Evolutionary conservation across 139 green algal species (phyloP).

Genomic region (Gonium pectorale): DNA sequence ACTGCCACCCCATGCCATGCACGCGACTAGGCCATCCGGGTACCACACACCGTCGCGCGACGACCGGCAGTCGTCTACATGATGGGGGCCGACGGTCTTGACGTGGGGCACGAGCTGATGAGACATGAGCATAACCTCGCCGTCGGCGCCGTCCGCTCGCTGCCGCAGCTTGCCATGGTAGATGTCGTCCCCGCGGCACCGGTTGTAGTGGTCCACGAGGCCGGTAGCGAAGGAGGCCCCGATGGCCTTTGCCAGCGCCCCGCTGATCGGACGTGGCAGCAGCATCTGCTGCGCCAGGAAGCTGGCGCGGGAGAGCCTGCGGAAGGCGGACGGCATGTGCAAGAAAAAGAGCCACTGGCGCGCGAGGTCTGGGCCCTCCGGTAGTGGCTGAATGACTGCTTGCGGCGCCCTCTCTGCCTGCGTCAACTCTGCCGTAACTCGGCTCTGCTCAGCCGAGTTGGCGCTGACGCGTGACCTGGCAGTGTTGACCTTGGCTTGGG

Average conservation of each 20-base stretch:
- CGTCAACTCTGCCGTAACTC: neutral
- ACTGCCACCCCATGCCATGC: slow-evolving; percentile 59
- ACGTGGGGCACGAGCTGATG: neutral
- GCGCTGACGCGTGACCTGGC: neutral
- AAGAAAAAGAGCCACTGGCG: slow-evolving; percentile 65
- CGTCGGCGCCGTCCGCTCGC: neutral
- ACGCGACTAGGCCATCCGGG: slow-evolving; percentile 44
- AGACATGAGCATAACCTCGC: slow-evolving; percentile 35
- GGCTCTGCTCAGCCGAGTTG: neutral
- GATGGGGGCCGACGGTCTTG: slow-evolving; percentile 23
- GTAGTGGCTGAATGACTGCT: slow-evolving; percentile 62
- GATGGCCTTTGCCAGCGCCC: neutral
- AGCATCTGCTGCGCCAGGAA: slow-evolving; percentile 69
- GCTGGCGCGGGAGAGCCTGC: slow-evolving; percentile 49
- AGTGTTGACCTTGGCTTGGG: no score
- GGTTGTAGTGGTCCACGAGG: slow-evolving; percentile 48
- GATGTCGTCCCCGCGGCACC: neutral
- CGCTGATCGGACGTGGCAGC: slow-evolving; percentile 31
- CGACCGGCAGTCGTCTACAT: slow-evolving; percentile 45
- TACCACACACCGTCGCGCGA: slow-evolving; percentile 59
- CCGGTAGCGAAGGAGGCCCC: neutral
- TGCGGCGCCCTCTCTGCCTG: slow-evolving; percentile 39
- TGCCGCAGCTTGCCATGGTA: neutral
- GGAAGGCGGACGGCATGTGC: slow-evolving; percentile 60
- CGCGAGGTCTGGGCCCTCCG: neutral